Evolutionary conservation across 345 rosid species (phyloP), one percentile per base, ranked within the genome.

Genomic region (Pseudoturritis turrita): DNA sequence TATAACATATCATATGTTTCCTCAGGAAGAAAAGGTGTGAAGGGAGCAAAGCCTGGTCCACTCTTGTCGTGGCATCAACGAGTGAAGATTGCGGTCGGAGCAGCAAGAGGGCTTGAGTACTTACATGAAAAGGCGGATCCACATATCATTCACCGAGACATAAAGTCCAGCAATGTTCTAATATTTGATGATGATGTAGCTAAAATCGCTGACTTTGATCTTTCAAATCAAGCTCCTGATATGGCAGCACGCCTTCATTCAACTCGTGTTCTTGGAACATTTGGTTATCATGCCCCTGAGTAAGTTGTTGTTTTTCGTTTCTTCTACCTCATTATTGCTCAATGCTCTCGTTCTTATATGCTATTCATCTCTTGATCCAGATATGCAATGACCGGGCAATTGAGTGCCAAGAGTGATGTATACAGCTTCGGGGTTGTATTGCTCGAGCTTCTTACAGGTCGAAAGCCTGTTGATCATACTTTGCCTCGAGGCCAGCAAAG

Each of bases 301-400:
- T 88, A 82, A 82, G 83, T 70, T 26, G 6, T 21, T 73, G 33
- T 8, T 68, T n/a, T 8, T n/a, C 71, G 69, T 80, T 55, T 87
- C 86, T 55, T 90, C 43, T 47, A 29, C 18, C 3, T 9, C 37
- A 0, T 33, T 11, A 1, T 10, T 51, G 14, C 18, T 54, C 21
- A 41, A 19, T 29, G 10, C n/a, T 56, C 53, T 9, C n/a, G 4
- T 10, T 40, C 52, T 36, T 21, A 52, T 59, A 14, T 15, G 22
- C 56, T 18, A 2, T 26, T 45, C 3, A 15, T 35, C 36, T 47
- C 3, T 35, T 15, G 17, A 44, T 8, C 8, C 81, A 92, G 96
- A 75, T 89, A 89, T 78, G 94, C 98, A 51, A 92, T 89, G 98
- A 89, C 98, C 40, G 98, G 94, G 40, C 98, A 89, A 74, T 71